Conservation (phyloP, 2,329 filamentous ascomycete genomes). For the Talaromyces sp. region DNA sequence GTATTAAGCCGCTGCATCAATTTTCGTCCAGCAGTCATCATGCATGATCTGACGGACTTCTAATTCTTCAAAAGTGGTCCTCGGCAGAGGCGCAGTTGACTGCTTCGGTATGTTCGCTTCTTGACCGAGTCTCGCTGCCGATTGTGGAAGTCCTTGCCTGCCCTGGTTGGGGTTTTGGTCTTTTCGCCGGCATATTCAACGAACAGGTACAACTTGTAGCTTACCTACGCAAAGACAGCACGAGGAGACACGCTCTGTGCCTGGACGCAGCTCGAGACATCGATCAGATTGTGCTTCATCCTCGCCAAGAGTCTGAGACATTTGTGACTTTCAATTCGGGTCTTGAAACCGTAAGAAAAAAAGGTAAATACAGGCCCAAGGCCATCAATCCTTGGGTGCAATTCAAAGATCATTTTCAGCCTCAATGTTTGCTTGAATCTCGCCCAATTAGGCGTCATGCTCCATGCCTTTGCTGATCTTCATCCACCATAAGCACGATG, state of each 20-base stretch:
- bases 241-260: neutral
- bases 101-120: neutral
- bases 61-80: neutral
- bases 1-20: slow-evolving; percentile 8
- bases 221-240: too few species aligned
- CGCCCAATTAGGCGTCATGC: neutral
- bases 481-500: neutral
- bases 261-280: neutral
- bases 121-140: neutral
- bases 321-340: neutral
- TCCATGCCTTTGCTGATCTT: neutral
- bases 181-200: neutral
- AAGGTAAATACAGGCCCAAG: neutral
- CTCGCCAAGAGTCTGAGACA: neutral
- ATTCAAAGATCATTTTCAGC: neutral
- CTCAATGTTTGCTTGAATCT: neutral
- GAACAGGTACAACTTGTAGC: too few species aligned
- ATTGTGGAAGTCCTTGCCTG: neutral
- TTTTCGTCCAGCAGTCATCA: neutral
- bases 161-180: neutral
- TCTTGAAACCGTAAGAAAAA: neutral
- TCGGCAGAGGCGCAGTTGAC: neutral
- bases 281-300: neutral
- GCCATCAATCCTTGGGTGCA: neutral
- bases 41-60: neutral